These are phyloP conservation scores for Ceratocystis variospora DNA, from an alignment of 2,329 filamentous ascomycete species.

Conservation along the genomic window DNA sequence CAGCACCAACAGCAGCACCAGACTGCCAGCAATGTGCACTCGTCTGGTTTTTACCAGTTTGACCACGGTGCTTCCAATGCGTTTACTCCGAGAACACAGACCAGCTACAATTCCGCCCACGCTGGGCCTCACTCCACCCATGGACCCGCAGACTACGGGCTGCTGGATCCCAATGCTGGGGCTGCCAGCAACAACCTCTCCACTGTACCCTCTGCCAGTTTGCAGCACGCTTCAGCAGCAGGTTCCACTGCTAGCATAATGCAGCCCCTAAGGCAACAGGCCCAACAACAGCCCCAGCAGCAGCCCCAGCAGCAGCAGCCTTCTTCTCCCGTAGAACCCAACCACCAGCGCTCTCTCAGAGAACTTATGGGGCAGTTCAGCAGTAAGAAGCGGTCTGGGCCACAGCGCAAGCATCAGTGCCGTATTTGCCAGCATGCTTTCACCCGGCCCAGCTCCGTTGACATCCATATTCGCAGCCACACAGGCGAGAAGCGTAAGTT, in stretches of 20 bases:
- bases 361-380: constrained; percentile 95
- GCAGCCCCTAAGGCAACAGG: not conserved
- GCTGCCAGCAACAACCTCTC: not conserved
- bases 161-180: not conserved
- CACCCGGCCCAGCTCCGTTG: constrained; percentile 81
- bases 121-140: not conserved
- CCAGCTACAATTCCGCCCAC: not conserved
- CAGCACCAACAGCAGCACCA: constrained; percentile 8
- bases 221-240: not conserved
- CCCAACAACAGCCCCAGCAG: not conserved
- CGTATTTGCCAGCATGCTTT: constrained; percentile 98
- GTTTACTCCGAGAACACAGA: constrained; percentile 15
- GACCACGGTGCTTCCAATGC: not conserved
- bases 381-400: constrained; percentile 88
- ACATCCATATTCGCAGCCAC: constrained; percentile 98
- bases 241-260: not conserved
- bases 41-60: not conserved
- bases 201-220: not conserved
- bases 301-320: constrained; percentile 5
- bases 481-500: constrained; percentile 93
- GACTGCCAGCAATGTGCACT: not conserved
- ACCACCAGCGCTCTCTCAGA: constrained; percentile 11
- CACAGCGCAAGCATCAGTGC: constrained; percentile 99
- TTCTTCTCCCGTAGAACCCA: constrained; percentile 7
- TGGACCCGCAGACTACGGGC: not conserved